phyloP scores from a whole-genome alignment of 2,329 filamentous ascomycete genomes.

The Akanthomyces muscarius region DNA sequence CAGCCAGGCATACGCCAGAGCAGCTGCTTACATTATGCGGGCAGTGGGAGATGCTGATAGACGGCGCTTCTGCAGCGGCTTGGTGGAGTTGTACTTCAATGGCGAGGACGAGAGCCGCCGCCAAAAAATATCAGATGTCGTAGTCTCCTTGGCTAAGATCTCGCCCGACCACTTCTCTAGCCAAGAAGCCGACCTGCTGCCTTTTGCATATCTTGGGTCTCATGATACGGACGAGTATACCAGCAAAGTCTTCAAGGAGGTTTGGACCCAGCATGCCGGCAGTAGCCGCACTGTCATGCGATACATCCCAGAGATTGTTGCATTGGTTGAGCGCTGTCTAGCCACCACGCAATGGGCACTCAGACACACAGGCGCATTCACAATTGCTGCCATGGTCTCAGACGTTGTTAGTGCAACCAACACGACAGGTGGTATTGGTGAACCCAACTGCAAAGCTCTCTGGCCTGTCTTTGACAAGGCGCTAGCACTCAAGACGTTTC shows the following conservation, averaged over 20 bases:
- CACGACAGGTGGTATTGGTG: conserved; percentile 55
- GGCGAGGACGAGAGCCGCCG: conserved; percentile 74
- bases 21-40: conserved; percentile 79
- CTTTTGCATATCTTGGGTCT: conserved; percentile 82
- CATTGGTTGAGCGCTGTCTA: conserved; percentile 62
- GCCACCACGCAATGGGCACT: conserved; percentile 83
- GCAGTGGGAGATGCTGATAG: conserved; percentile 47
- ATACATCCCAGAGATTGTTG: conserved; percentile 78
- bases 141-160: conserved; percentile 77
- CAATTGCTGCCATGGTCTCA: conserved; percentile 68
- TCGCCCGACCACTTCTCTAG: conserved; percentile 84
- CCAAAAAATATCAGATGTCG: conserved; percentile 75
- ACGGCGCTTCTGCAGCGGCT: conserved; percentile 47
- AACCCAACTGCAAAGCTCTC: conserved; percentile 56
- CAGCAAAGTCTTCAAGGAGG: conserved; percentile 72
- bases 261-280: conserved; percentile 89
- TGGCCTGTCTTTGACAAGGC: conserved; percentile 85
- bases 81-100: conserved; percentile 71
- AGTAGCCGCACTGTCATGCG: conserved; percentile 76
- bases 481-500: conserved; percentile 84
- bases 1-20: conserved; percentile 79
- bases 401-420: conserved; percentile 60
- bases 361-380: conserved; percentile 81
- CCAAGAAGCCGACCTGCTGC: conserved; percentile 70
- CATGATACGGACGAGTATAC: conserved; percentile 82